Base-by-base conservation (phyloP, 2,329 filamentous ascomycete species). In the Mollisia scopiformis region DNA sequence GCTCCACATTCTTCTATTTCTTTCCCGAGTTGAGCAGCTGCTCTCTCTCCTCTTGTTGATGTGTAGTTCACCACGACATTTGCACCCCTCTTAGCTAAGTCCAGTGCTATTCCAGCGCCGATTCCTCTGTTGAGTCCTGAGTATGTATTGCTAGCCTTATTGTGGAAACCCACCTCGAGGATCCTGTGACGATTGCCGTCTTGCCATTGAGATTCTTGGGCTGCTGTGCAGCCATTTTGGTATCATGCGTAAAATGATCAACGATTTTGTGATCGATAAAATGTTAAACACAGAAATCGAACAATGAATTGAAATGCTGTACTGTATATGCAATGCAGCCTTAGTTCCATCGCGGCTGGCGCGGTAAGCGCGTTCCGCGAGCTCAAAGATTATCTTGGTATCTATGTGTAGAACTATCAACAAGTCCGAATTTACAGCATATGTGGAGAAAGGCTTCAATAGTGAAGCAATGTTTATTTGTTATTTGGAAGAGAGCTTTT, bases 51-150 rank as follows among this genome's bases (percentile, higher is more conserved):
- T 61, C 58, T 60, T 31, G 33, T 21, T 4, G 62, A 62, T 35
- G 41, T 55, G 21, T 59, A 61, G 27, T 61, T 56, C 28, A 62
- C 50, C 31, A 58, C 41, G 33, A 65, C 73, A 57, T 78, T 79
- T 47, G 80, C 79, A 33, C 79, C 80, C 49, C 77, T 75, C n/a
- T 71, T 72, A 14, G 80, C 81, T 11, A 84, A 69, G 55, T 82
- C 79, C 41, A 79, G 70, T 21, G 79, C 81, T 43, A 84, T 76
- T 50, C 74, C 77, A 31, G 75, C 75, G 25, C 82, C 81, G 8
- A 84, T 81, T 6, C 80, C 80, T 61, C 81, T 61, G n/a, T 6
- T 28, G 14, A 39, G n/a, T 21, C 33, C 19, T 14, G 11, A 2
- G n/a, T 6, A n/a, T n/a, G n/a, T n/a, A n/a, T n/a, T n/a, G n/a